Evolutionary conservation across 1,139 yeast genomes (phyloP).

Genomic region (Geotrichum citri-aurantii): DNA sequence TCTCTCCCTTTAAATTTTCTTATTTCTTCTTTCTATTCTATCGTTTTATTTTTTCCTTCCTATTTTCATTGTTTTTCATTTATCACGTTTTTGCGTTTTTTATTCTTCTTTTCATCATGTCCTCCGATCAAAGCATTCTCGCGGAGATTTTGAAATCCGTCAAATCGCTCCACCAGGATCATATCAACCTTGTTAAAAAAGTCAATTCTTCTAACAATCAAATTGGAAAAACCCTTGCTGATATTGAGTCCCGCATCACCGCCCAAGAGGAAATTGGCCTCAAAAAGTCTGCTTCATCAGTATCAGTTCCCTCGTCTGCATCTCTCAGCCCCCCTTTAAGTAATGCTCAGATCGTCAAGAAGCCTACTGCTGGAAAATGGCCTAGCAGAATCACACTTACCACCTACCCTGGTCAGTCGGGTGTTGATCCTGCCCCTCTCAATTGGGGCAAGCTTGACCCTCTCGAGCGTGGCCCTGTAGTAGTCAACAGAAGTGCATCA

Average conservation of each 20-base stretch:
- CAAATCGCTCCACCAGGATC: conserved; percentile 18
- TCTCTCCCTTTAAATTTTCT: too few species aligned
- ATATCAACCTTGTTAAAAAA: conserved; percentile 16
- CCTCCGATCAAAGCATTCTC: conserved; percentile 8
- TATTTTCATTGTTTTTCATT: background rate
- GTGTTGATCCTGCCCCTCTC: conserved; percentile 44
- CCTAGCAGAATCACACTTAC: conserved; percentile 41
- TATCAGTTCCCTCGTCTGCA: background rate
- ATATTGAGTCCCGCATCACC: conserved; percentile 14
- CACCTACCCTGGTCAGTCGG: conserved; percentile 48
- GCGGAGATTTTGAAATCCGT: conserved; percentile 13
- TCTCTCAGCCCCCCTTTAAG: background rate
- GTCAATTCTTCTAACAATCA: conserved; percentile 20
- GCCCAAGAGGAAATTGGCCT: conserved; percentile 5
- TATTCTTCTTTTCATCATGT: background rate
- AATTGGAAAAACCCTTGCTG: conserved; percentile 11
- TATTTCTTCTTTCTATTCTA: background rate
- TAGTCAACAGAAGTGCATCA: conserved; percentile 42
- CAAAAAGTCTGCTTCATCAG: background rate
- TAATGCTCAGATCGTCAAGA: background rate
- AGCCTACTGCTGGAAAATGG: conserved; percentile 17
- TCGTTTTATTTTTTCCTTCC: background rate
- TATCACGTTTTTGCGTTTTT: background rate
- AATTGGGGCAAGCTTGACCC: conserved; percentile 49
- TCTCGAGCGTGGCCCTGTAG: conserved; percentile 49